Percentiles rank a stretch among this genome's conserved stretches.
phyloP scores from a whole-genome alignment of 805 yeast genomes.

The Pichia insulana region DNA sequence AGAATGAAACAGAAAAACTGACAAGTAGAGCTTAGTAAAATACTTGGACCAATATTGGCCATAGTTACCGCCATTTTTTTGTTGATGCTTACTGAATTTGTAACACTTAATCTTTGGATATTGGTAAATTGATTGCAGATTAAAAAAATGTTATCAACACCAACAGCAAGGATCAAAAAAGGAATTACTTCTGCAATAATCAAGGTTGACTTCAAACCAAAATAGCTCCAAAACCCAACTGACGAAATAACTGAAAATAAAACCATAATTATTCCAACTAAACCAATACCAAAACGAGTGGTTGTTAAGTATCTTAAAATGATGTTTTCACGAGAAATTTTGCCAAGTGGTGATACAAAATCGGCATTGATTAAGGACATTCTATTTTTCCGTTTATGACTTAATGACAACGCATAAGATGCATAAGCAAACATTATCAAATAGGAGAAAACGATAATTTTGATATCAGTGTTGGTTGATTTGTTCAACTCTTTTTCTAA shows the following conservation, averaged over 20 bases:
- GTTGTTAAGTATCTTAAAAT: constrained; percentile 24
- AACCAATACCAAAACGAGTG: constrained; percentile 69
- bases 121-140: constrained; percentile 70
- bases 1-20: constrained; percentile 74
- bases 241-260: constrained; percentile 72
- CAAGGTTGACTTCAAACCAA: constrained; percentile 80
- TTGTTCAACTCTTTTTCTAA: constrained; percentile 76
- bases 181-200: constrained; percentile 97
- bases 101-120: constrained; percentile 33
- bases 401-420: constrained; percentile 50
- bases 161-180: constrained; percentile 83
- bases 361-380: constrained; percentile 3
- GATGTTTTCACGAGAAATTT: constrained; percentile 4
- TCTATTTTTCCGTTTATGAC: background rate
- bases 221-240: constrained; percentile 66
- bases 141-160: constrained; percentile 86
- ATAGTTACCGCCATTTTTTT: constrained; percentile 57
- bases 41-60: constrained; percentile 79
- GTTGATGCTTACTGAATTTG: constrained; percentile 37
- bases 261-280: constrained; percentile 79
- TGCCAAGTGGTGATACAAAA: constrained; percentile 6
- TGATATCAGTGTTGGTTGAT: constrained; percentile 70
- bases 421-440: constrained; percentile 83
- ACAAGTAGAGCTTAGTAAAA: constrained; percentile 64
- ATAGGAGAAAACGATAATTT: constrained; percentile 66